phyloP scores from a whole-genome alignment of 148 eudicot species.

The Tetragonia tetragonoides region DNA sequence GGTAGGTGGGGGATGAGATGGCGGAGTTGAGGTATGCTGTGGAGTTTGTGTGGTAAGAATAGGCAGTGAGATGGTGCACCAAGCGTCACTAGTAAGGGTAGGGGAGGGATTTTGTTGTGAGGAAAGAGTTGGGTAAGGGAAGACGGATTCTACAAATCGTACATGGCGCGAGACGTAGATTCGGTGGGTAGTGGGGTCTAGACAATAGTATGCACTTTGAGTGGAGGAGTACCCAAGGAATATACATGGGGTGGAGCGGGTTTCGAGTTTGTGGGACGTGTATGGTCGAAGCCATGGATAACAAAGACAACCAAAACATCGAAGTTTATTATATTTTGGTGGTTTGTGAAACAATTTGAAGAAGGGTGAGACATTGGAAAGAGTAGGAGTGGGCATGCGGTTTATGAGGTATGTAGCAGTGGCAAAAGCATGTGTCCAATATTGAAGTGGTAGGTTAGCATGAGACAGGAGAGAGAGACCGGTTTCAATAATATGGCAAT shows the following conservation, averaged over 20 bases:
- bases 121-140: background rate
- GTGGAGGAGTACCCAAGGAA: background rate
- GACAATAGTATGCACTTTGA: conserved; percentile 9
- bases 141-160: background rate
- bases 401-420: conserved; percentile 1
- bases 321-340: background rate
- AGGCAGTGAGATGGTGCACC: background rate
- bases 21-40: too few species aligned
- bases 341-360: background rate
- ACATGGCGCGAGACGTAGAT: background rate
- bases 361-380: background rate
- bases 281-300: conserved; percentile 1
- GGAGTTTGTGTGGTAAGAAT: too few species aligned
- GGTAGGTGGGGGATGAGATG: too few species aligned
- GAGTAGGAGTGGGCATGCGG: background rate
- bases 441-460: background rate
- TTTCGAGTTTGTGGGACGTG: background rate
- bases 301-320: background rate
- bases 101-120: background rate
- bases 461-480: background rate
- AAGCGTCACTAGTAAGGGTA: background rate
- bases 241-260: background rate
- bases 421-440: background rate
- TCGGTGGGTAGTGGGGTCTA: background rate
- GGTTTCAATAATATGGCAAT: conserved; percentile 4